These are phyloP conservation scores for Curvularia verruculosa DNA, from an alignment of 2,329 filamentous ascomycete species.

Conservation along the genomic window DNA sequence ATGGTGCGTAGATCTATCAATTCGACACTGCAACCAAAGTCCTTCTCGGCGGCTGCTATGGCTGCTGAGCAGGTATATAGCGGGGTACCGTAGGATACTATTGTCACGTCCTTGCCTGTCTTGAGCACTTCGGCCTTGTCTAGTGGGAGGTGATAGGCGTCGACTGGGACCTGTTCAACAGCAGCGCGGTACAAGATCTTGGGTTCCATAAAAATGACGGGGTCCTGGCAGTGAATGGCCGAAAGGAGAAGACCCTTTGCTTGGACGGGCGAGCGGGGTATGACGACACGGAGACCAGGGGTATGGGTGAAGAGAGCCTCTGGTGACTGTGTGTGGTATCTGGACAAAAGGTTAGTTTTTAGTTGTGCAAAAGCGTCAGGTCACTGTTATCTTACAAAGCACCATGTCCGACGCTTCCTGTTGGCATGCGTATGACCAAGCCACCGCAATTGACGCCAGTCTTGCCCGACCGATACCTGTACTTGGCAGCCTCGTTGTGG, in stretches of 20 bases:
- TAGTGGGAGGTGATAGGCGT: slow-evolving; percentile 80
- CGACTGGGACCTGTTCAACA: slow-evolving; percentile 86
- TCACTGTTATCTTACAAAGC: slow-evolving; percentile 61
- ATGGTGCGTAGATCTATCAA: slow-evolving; percentile 86
- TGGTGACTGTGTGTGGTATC: slow-evolving; percentile 86
- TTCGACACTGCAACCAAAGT: slow-evolving; percentile 77
- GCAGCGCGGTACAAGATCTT: slow-evolving; percentile 92
- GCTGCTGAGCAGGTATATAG: slow-evolving; percentile 82
- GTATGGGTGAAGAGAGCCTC: slow-evolving; percentile 89
- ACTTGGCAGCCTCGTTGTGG: slow-evolving; percentile 91
- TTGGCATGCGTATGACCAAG: slow-evolving; percentile 87
- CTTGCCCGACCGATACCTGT: slow-evolving; percentile 73
- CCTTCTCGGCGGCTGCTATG: slow-evolving; percentile 75
- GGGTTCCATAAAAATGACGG: slow-evolving; percentile 91
- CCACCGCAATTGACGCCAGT: slow-evolving; percentile 68
- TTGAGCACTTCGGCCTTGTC: slow-evolving; percentile 86
- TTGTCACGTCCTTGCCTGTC: slow-evolving; percentile 77
- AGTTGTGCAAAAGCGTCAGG: background rate
- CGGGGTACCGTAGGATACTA: slow-evolving; percentile 89
- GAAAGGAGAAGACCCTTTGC: slow-evolving; percentile 85
- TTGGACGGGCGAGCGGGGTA: slow-evolving; percentile 84
- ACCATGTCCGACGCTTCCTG: slow-evolving; percentile 87
- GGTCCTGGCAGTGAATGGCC: slow-evolving; percentile 78
- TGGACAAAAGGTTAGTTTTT: slow-evolving; percentile 28
- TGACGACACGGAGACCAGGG: slow-evolving; percentile 82